phyloP scores from a whole-genome alignment of 2,329 filamentous ascomycete species.

The Ascochyta fabae region DNA sequence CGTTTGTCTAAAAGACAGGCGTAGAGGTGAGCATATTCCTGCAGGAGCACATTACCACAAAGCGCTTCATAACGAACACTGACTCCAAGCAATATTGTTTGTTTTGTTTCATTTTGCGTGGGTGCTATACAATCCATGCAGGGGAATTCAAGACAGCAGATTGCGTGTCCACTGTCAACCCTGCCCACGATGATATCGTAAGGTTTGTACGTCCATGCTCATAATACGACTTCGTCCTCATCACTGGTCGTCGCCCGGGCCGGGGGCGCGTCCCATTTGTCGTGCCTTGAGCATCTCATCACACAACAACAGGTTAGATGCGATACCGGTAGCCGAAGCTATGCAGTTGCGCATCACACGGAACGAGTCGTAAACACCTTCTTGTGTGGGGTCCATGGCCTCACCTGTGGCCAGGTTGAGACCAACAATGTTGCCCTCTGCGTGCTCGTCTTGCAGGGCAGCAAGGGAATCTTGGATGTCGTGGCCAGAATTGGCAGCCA shows the following conservation, averaged over 20 bases:
- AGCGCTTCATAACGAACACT: neutral
- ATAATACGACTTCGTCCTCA: neutral
- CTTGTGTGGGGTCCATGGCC: constrained; percentile 92
- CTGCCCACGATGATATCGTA: neutral
- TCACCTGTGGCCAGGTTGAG: constrained; percentile 86
- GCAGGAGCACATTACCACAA: neutral
- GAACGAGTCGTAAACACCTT: constrained; percentile 96
- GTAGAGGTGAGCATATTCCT: neutral
- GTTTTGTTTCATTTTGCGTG: constrained; percentile 4
- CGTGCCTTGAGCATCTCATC: constrained; percentile 97
- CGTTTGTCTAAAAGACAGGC: too few species aligned
- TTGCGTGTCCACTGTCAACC: neutral
- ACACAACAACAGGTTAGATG: constrained; percentile 91
- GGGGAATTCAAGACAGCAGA: neutral
- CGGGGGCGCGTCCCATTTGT: constrained; percentile 72
- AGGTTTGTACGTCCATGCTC: neutral
- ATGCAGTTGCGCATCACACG: constrained; percentile 92
- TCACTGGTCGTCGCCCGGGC: constrained; percentile 18
- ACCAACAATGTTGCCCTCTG: constrained; percentile 84
- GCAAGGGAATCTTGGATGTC: constrained; percentile 96
- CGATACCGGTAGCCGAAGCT: constrained; percentile 92
- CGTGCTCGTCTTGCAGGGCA: constrained; percentile 81
- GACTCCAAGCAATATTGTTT: neutral
- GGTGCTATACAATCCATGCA: neutral
- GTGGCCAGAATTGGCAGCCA: constrained; percentile 93